Conservation (phyloP, 2,329 filamentous ascomycete species). For the Rutstroemia sydowiana region DNA sequence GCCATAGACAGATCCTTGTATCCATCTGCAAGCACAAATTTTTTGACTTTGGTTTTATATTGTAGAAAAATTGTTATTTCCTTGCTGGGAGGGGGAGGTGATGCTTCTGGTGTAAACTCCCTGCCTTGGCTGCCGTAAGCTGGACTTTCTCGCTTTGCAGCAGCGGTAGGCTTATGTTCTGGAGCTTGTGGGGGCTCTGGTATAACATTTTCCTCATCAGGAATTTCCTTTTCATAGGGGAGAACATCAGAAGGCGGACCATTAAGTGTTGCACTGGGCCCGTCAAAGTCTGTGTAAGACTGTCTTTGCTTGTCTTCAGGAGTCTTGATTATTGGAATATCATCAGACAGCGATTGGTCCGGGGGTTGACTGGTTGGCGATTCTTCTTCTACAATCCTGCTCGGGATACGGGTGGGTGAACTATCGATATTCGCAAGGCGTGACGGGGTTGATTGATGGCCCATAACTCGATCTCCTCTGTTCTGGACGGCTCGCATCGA, state of each 20-base stretch:
- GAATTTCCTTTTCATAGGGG: slow-evolving; percentile 19
- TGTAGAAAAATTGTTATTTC: slow-evolving; percentile 91
- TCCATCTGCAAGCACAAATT: slow-evolving; percentile 82
- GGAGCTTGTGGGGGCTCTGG: slow-evolving; percentile 17
- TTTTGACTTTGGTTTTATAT: slow-evolving; percentile 96
- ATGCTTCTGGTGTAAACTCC: slow-evolving; percentile 52
- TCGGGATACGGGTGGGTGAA: slow-evolving; percentile 53
- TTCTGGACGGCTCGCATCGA: slow-evolving; percentile 68
- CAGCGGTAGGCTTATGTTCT: slow-evolving; percentile 9
- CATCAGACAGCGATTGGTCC: slow-evolving; percentile 30
- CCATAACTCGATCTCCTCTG: slow-evolving; percentile 47
- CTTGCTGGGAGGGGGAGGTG: slow-evolving; percentile 64
- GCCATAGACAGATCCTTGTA: slow-evolving; percentile 79
- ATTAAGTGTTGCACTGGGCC: slow-evolving; percentile 50
- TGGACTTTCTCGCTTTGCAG: slow-evolving; percentile 2
- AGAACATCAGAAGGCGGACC: slow-evolving; percentile 48
- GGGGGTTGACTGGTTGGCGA: slow-evolving; percentile 29
- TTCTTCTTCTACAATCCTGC: slow-evolving; percentile 52
- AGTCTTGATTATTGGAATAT: slow-evolving; percentile 37
- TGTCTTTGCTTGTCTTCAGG: slow-evolving; percentile 53
- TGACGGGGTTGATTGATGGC: slow-evolving; percentile 32
- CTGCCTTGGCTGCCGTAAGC: slow-evolving; percentile 35
- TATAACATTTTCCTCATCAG: slow-evolving; percentile 8
- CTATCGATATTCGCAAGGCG: slow-evolving; percentile 45
- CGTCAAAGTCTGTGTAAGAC: slow-evolving; percentile 19